Conservation (phyloP, 2,329 filamentous ascomycete species). For the Teratosphaeria gauchensis region DNA sequence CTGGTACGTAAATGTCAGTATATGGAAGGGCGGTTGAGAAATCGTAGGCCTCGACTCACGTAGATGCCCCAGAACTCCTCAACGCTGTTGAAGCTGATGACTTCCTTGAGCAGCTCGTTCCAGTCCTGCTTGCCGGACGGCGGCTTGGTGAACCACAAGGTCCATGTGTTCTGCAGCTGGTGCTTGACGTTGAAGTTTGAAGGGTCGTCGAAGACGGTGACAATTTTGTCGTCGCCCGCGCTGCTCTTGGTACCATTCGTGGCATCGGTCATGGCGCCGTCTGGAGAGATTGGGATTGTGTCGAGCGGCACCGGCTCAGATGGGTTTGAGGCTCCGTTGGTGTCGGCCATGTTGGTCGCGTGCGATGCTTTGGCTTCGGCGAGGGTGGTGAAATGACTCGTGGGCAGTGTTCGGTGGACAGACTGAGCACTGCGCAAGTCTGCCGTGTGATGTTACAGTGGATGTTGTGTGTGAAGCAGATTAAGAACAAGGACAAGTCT, state of each 20-base stretch:
- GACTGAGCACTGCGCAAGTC: not conserved
- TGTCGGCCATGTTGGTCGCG: constrained; percentile 21
- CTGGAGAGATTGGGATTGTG: constrained; percentile 47
- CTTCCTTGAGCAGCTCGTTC: constrained; percentile 95
- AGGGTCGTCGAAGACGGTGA: constrained; percentile 96
- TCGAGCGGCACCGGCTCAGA: constrained; percentile 41
- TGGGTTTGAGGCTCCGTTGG: constrained; percentile 10
- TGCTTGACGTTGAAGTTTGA: constrained; percentile 99
- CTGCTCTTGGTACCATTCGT: constrained; percentile 38
- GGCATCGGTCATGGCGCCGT: constrained; percentile 37
- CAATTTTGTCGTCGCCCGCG: constrained; percentile 46
- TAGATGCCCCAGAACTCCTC: constrained; percentile 99
- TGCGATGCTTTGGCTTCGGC: not conserved
- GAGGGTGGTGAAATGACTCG: not conserved
- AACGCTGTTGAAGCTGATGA: constrained; percentile 96
- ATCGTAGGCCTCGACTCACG: constrained; percentile 48
- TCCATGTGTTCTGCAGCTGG: constrained; percentile 94
- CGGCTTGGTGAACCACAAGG: constrained; percentile 98
- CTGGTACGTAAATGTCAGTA: constrained; percentile 37
- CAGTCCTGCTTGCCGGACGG: constrained; percentile 94
- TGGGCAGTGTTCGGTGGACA: not conserved
- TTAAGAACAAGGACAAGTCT: not conserved
- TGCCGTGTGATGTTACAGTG: not conserved
- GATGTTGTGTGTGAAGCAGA: not conserved
- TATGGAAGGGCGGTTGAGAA: not conserved